Base-by-base conservation (phyloP, 148 eudicot genomes). In the Dysphania ambrosioides region DNA sequence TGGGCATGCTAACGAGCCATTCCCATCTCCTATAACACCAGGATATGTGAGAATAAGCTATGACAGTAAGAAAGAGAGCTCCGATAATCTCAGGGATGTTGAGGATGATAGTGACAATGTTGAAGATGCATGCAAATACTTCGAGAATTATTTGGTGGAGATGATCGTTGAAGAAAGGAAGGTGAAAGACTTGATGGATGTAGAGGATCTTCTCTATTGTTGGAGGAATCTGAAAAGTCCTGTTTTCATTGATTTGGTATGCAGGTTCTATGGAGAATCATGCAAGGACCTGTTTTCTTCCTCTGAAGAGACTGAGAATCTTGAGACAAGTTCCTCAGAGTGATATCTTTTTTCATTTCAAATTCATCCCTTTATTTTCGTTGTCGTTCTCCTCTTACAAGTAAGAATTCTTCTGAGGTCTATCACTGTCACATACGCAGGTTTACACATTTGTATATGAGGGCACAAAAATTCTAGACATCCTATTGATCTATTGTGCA, bases 121-220 rank as follows among this genome's bases (percentile, higher is more conserved):
- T 7, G 88, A 85, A 49, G 90, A 91, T 1, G 87, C 85, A 2
- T 89, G 98, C 75, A 82, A 82, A 81, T 83, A 86, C 21, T 93
- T 91, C 19, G 98, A 91, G 87, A 89, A 77, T n/a, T 81, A 87
- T 80, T 70, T 93, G 85, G 73, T 85, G 68, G 95, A 87, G 72
- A 93, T 91, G 90, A 86, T 93, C 18, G 86, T 87, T 34, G 95
- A 90, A 38, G 95, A 91, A 68, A 90, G 93, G 73, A 90, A 83
- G 60, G 5, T 83, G 68, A 81, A 42, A 81, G 91, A 89, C 72
- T 81, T 93, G 79, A 79, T 6, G 68, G 97, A 93, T 61, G 87
- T 93, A 0, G 98, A 93, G 64, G 97, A 91, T 81, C 84, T 93
- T 49, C 80, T 93, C 7, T 81, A 82, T 72, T 88, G 93, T 80